phyloP scores from a whole-genome alignment of 768 basidiomycete genomes.

The Amanita rubescens region DNA sequence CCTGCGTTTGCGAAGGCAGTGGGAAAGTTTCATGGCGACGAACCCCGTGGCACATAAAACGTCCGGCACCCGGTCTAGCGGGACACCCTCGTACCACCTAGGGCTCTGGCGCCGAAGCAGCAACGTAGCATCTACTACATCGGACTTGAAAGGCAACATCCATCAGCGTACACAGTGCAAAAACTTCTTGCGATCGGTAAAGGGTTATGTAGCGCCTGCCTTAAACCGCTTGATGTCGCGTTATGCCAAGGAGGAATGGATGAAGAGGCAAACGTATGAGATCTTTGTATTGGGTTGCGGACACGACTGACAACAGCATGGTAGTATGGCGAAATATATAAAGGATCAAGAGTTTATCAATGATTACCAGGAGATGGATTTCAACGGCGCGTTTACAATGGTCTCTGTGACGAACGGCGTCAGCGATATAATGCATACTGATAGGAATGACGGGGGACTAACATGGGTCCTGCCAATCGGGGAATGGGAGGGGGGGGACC shows the following conservation, averaged over 20 bases:
- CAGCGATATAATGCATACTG: slow-evolving; percentile 9
- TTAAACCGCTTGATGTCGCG: too few species aligned
- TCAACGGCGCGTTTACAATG: slow-evolving; percentile 16
- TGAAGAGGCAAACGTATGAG: too few species aligned
- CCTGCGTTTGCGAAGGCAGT: neutral
- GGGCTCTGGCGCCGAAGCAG: neutral
- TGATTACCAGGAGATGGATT: slow-evolving; percentile 5
- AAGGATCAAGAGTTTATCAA: too few species aligned
- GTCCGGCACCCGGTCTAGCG: neutral
- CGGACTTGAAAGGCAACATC: neutral
- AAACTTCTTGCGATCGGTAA: neutral
- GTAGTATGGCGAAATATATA: too few species aligned
- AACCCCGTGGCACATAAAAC: neutral
- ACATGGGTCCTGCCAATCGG: neutral
- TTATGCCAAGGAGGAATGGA: too few species aligned
- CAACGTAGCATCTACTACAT: neutral
- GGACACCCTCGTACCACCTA: neutral
- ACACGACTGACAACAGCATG: too few species aligned
- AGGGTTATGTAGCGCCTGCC: too few species aligned
- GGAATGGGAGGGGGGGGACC: neutral
- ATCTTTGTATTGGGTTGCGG: too few species aligned
- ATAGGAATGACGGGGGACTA: neutral
- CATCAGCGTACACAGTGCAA: neutral
- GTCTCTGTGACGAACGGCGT: slow-evolving; percentile 19
- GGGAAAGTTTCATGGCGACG: neutral